phyloP scores from a whole-genome alignment of 441 rosid genomes.

The Corymbia calophylla region DNA sequence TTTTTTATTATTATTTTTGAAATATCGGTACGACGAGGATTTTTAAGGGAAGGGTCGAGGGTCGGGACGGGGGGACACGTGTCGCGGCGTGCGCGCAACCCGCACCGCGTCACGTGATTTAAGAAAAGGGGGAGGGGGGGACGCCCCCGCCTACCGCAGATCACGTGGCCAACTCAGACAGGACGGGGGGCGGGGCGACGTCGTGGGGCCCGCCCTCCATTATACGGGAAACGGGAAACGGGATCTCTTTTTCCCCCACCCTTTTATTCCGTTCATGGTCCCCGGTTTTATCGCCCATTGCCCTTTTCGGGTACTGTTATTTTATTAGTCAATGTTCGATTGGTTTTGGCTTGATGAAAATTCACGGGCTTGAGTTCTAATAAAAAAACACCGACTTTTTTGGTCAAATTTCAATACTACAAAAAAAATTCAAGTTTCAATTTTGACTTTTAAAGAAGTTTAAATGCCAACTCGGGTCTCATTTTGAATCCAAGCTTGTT shows the following conservation, averaged over 20 bases:
- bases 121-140: neutral
- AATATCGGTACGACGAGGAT: neutral
- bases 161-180: slow-evolving; percentile 89
- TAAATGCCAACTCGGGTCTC: neutral
- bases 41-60: neutral
- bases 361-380: neutral
- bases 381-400: neutral
- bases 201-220: slow-evolving; percentile 30
- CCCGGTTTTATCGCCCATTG: neutral
- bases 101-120: slow-evolving; percentile 67
- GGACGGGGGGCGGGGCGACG: neutral
- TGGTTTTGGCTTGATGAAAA: neutral
- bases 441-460: too few relatives aligned
- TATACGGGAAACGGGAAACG: neutral
- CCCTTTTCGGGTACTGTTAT: neutral
- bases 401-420: accelerated
- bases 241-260: slow-evolving; percentile 22
- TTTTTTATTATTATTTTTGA: neutral
- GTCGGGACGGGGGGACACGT: slow-evolving; percentile 12
- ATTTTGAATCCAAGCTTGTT: neutral
- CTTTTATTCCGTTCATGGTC: neutral
- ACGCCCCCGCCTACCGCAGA: slow-evolving; percentile 30
- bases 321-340: neutral
- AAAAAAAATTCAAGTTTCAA: neutral
- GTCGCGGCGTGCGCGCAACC: slow-evolving; percentile 38